These are phyloP conservation scores for Sclerotinia subarctica DNA, from an alignment of 2,329 filamentous ascomycete species.

Conservation along the genomic window DNA sequence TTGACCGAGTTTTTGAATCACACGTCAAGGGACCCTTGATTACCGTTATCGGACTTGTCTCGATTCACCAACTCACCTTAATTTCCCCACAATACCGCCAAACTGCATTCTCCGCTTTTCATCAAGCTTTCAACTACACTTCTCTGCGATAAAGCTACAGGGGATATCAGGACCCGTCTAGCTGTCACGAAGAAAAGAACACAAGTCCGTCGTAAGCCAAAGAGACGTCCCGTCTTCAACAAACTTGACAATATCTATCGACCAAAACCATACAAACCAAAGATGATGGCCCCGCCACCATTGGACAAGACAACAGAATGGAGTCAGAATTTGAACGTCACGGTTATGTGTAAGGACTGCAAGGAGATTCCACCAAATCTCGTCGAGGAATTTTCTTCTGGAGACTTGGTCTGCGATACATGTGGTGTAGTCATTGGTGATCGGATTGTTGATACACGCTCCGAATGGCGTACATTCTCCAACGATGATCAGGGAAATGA, in stretches of 20 bases:
- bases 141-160: slow-evolving; percentile 41
- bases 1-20: neutral
- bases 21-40: neutral
- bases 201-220: slow-evolving; percentile 40
- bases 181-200: slow-evolving; percentile 38
- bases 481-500: slow-evolving; percentile 97
- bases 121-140: slow-evolving; percentile 52
- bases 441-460: slow-evolving; percentile 90
- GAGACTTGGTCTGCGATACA: slow-evolving; percentile 87
- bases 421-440: slow-evolving; percentile 90
- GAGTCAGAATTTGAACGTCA: slow-evolving; percentile 77
- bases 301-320: slow-evolving; percentile 31
- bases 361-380: slow-evolving; percentile 88
- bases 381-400: slow-evolving; percentile 86
- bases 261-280: slow-evolving; percentile 43
- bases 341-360: slow-evolving; percentile 86
- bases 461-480: slow-evolving; percentile 98
- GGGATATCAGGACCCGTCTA: slow-evolving; percentile 34
- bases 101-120: slow-evolving; percentile 70
- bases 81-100: slow-evolving; percentile 46
- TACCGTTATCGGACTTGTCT: slow-evolving; percentile 23
- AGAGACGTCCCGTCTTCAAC: slow-evolving; percentile 43
- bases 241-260: slow-evolving; percentile 46
- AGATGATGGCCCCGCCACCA: slow-evolving; percentile 46
- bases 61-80: slow-evolving; percentile 19